Conservation (phyloP, 345 rosid genomes). For the Hibiscus syriacus region DNA sequence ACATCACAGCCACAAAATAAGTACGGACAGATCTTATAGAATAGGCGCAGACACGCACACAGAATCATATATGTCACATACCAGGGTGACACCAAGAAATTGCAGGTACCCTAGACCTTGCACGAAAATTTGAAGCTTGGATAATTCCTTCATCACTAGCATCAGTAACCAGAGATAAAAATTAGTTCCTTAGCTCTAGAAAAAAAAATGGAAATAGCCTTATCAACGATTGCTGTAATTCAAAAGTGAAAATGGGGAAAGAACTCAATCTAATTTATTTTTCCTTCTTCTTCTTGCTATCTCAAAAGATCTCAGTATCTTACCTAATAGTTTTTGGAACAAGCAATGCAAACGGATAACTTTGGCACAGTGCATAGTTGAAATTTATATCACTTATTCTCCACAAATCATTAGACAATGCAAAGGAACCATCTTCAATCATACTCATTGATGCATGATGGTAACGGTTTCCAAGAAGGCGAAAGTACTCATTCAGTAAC, state of each 20-base stretch:
- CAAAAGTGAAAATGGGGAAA: slow-evolving; percentile 8
- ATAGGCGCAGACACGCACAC: background rate
- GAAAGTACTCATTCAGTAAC: slow-evolving; percentile 84
- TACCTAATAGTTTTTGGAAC: slow-evolving; percentile 81
- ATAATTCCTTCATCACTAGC: slow-evolving; percentile 75
- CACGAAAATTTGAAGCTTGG: slow-evolving; percentile 87
- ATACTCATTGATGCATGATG: slow-evolving; percentile 51
- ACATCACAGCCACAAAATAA: slow-evolving; percentile 18
- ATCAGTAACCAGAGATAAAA: slow-evolving; percentile 19
- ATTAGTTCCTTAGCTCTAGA: slow-evolving; percentile 13
- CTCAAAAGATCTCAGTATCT: slow-evolving; percentile 19
- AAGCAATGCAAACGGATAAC: slow-evolving; percentile 86
- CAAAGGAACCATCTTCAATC: slow-evolving; percentile 61
- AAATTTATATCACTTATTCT: slow-evolving; percentile 72
- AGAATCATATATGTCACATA: slow-evolving; percentile 24
- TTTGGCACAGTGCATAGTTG: slow-evolving; percentile 63
- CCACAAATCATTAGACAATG: slow-evolving; percentile 75
- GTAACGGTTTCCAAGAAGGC: slow-evolving; percentile 68
- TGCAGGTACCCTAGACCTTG: slow-evolving; percentile 79
- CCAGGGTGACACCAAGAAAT: slow-evolving; percentile 96
- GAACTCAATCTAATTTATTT: background rate
- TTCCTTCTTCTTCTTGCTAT: slow-evolving; percentile 1
- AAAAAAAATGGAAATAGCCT: background rate
- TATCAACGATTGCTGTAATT: background rate
- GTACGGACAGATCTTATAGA: slow-evolving; percentile 9